These are phyloP conservation scores for Hippophae tibetana DNA, from an alignment of 306 rosid species.

Conservation along the genomic window DNA sequence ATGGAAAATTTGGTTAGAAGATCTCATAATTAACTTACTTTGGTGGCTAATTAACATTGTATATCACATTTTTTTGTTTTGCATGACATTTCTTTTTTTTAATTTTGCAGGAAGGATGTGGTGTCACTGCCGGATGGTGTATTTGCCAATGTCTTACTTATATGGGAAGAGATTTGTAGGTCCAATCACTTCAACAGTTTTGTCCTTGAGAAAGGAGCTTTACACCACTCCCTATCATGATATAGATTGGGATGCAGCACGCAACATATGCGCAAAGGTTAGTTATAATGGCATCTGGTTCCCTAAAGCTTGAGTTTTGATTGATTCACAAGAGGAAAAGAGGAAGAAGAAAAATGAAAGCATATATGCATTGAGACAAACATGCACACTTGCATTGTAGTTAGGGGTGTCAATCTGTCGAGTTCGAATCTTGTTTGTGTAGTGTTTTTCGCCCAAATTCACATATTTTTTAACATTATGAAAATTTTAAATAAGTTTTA, in stretches of 20 bases:
- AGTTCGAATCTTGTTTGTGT: no score
- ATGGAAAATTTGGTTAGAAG: background rate
- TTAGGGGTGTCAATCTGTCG: no score
- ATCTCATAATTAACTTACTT: background rate
- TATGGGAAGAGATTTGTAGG: slow-evolving; percentile 93
- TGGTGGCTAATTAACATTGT: background rate
- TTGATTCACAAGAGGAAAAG: no score
- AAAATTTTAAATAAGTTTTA: no score
- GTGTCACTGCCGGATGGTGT: slow-evolving; percentile 96
- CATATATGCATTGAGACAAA: no score
- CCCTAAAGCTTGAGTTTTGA: background rate
- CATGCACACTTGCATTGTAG: no score
- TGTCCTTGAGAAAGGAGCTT: slow-evolving; percentile 78
- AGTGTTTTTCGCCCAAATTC: no score
- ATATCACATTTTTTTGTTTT: slow-evolving; percentile 4
- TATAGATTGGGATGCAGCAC: slow-evolving; percentile 70
- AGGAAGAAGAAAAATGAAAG: no score
- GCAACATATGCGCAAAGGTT: slow-evolving; percentile 86
- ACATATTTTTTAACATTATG: no score
- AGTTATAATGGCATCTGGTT: slow-evolving; percentile 19
- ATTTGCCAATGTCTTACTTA: slow-evolving; percentile 87
- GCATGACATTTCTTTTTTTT: no score
- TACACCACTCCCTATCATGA: slow-evolving; percentile 59
- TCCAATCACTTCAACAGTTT: slow-evolving; percentile 62
- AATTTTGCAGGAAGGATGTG: slow-evolving; percentile 79